A percentile compares a stretch with the other conserved stretches of the same genome.
Conservation (phyloP, 148 eudicot genomes). For the Persicaria tinctoria region DNA sequence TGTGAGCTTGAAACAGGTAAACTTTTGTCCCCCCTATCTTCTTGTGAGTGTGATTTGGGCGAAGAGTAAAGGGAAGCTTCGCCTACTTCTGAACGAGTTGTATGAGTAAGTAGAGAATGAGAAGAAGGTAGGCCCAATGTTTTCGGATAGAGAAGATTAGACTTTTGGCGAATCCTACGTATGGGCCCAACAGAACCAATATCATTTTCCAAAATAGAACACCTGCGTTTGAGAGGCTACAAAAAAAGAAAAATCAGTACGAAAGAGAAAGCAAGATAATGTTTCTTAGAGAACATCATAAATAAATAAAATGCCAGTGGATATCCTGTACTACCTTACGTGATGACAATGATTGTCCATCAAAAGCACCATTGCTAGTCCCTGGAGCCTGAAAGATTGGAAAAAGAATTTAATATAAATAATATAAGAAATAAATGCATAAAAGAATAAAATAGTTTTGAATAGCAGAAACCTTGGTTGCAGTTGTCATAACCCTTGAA, state of each 20-base stretch:
- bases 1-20: slow-evolving; percentile 19
- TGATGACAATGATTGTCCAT: slow-evolving; percentile 28
- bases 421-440: not conserved
- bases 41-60: slow-evolving; percentile 20
- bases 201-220: slow-evolving; percentile 64
- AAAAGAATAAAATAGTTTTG: not conserved
- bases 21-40: slow-evolving; percentile 22
- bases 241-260: slow-evolving; percentile 6
- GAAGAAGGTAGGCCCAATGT: slow-evolving; percentile 24
- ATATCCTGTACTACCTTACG: slow-evolving; percentile 13
- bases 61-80: slow-evolving; percentile 21
- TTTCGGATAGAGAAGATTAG: slow-evolving; percentile 58
- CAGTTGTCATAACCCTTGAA: slow-evolving; percentile 42
- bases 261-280: too few relatives aligned
- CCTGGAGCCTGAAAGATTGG: slow-evolving; percentile 30
- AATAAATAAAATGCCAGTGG: too few relatives aligned
- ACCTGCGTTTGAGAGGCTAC: slow-evolving; percentile 74
- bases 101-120: slow-evolving; percentile 24
- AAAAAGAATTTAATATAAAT: not conserved
- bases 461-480: slow-evolving; percentile 31
- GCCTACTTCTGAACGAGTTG: slow-evolving; percentile 29
- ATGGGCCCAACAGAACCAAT: slow-evolving; percentile 74
- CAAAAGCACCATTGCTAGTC: slow-evolving; percentile 18
- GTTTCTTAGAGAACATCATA: too few relatives aligned
- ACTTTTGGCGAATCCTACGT: slow-evolving; percentile 80